These are phyloP conservation scores for Vigna hirtella DNA, from an alignment of 306 rosid genomes.

Conservation along the genomic window DNA sequence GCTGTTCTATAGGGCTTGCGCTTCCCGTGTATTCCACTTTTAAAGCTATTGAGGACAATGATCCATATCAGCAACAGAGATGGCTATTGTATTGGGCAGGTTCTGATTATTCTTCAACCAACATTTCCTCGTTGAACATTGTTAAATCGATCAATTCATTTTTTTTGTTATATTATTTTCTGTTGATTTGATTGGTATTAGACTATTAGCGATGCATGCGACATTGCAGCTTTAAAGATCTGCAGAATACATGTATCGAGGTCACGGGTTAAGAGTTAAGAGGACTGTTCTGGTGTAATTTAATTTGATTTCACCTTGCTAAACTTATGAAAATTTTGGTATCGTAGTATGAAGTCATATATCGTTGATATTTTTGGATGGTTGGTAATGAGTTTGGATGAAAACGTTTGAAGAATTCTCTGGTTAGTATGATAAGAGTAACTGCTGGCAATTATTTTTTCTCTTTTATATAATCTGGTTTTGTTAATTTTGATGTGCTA, in stretches of 20 bases:
- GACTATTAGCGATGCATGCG: conserved; percentile 3
- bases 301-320: neutral
- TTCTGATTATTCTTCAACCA: conserved; percentile 16
- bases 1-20: conserved; percentile 62
- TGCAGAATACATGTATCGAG: neutral
- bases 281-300: neutral
- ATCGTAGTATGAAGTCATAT: neutral
- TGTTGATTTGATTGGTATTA: conserved; percentile 1
- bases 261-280: neutral
- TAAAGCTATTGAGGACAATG: conserved; percentile 66
- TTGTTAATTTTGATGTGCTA: neutral
- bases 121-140: neutral
- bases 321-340: neutral
- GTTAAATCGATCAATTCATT: neutral
- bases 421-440: conserved; percentile 11
- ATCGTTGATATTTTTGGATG: neutral
- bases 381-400: conserved; percentile 23
- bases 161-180: neutral
- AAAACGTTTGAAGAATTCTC: neutral
- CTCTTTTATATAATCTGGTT: conserved; percentile 18
- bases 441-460: neutral
- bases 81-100: conserved; percentile 73
- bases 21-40: conserved; percentile 67
- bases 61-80: conserved; percentile 53
- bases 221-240: neutral